phyloP scores from a whole-genome alignment of 805 yeast genomes.

The Candida insectorum region DNA sequence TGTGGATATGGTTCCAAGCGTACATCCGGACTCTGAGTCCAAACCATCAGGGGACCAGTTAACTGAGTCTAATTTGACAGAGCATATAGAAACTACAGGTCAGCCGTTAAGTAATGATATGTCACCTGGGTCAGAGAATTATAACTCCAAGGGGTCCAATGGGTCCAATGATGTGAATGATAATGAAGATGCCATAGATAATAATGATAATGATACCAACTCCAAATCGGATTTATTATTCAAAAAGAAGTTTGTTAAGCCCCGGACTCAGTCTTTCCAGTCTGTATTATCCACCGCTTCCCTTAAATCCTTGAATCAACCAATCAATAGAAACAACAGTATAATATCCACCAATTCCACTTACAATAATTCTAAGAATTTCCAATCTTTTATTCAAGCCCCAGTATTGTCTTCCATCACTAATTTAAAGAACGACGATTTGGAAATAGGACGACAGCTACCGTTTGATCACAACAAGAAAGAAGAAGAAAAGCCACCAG shows the following conservation, averaged over 20 bases:
- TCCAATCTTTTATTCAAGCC: slow-evolving; percentile 45
- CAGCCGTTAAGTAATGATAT: too few relatives aligned
- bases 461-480: slow-evolving; percentile 31
- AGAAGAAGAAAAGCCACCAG: slow-evolving; percentile 1
- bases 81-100: too few relatives aligned
- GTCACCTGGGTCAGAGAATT: too few relatives aligned
- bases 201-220: slow-evolving; percentile 3
- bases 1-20: too few relatives aligned
- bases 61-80: too few relatives aligned
- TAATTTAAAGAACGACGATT: slow-evolving; percentile 28
- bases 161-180: slow-evolving; percentile 3
- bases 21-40: too few relatives aligned
- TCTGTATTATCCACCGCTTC: slow-evolving; percentile 44
- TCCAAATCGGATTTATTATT: too few relatives aligned
- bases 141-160: too few relatives aligned
- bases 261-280: slow-evolving; percentile 42
- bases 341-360: slow-evolving; percentile 15
- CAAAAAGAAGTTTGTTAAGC: slow-evolving; percentile 36
- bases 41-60: too few relatives aligned
- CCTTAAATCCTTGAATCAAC: slow-evolving; percentile 33
- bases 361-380: slow-evolving; percentile 27
- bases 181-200: slow-evolving; percentile 11
- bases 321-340: slow-evolving; percentile 15
- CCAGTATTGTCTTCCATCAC: slow-evolving; percentile 40
- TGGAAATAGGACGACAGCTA: slow-evolving; percentile 39